Percentiles rank a stretch among this genome's conserved stretches.
Evolutionary conservation across 2,329 filamentous ascomycete species (phyloP).

Genomic region (Aspergillus sp.): DNA sequence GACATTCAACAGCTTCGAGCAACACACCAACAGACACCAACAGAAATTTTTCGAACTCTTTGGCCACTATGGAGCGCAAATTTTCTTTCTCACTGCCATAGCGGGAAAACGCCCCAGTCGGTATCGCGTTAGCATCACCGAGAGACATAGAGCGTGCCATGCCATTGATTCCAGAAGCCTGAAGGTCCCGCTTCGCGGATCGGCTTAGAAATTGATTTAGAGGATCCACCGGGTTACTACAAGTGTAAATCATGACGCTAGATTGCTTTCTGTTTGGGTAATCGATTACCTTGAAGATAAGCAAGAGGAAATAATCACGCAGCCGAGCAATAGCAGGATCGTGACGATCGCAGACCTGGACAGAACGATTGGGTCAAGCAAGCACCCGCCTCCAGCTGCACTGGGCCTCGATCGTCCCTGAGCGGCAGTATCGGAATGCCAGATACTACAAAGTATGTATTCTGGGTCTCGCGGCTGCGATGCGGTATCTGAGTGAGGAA

Average conservation of each 20-base stretch:
- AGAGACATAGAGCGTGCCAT: not conserved
- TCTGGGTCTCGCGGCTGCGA: not conserved
- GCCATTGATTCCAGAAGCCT: not conserved
- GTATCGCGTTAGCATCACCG: not conserved
- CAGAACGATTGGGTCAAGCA: not conserved
- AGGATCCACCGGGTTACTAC: not conserved
- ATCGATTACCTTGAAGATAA: not conserved
- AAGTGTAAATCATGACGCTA: not conserved
- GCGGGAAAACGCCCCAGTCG: not conserved
- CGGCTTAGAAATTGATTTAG: not conserved
- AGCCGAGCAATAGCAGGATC: not conserved
- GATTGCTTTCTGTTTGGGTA: not conserved
- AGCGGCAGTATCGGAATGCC: not conserved
- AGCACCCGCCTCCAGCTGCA: not conserved
- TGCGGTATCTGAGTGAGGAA: not conserved
- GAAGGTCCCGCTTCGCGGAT: not conserved
- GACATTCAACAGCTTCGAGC: not conserved
- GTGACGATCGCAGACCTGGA: too few species aligned
- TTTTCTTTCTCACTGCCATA: not conserved
- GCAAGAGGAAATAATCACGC: not conserved
- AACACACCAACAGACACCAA: not conserved
- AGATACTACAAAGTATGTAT: too few species aligned
- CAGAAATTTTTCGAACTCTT: not conserved
- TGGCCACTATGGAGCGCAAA: not conserved
- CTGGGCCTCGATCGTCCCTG: not conserved